Evolutionary conservation across 306 rosid species (phyloP).

Genomic region (peach (Prunus persica)): DNA sequence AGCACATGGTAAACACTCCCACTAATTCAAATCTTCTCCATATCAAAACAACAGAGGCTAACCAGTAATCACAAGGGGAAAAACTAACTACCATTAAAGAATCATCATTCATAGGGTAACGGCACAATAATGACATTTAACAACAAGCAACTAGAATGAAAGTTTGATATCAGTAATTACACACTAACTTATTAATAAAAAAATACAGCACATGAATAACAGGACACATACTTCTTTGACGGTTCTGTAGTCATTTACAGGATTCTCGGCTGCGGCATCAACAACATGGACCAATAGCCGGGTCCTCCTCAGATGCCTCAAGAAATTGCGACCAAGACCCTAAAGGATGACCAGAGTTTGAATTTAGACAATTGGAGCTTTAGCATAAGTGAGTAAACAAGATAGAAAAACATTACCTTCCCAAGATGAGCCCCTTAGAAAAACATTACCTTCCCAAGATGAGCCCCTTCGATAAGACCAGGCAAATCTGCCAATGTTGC

Average conservation of each 20-base stretch:
- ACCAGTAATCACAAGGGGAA: not conserved
- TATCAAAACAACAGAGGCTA: conserved; percentile 11
- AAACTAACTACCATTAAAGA: not conserved
- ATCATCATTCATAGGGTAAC: not conserved
- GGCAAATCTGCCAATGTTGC: conserved; percentile 98
- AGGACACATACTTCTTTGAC: conserved; percentile 75
- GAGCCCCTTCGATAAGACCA: conserved; percentile 99
- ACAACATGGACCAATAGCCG: conserved; percentile 87
- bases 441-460: conserved; percentile 87
- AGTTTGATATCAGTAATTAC: not conserved
- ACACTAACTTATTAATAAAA: not conserved
- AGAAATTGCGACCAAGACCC: conserved; percentile 97
- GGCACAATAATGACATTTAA: not conserved
- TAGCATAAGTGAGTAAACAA: conserved; percentile 4
- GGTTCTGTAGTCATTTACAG: conserved; percentile 78
- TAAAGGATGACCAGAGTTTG: conserved; percentile 31
- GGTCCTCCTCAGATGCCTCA: conserved; percentile 93
- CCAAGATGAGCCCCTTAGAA: conserved; percentile 95
- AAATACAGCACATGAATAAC: not conserved
- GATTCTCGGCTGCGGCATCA: conserved; percentile 84
- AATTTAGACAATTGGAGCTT: conserved; percentile 17
- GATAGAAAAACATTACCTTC: conserved; percentile 59
- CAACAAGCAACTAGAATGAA: not conserved
- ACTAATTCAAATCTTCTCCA: not conserved
- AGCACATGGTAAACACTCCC: not conserved